These are phyloP conservation scores for Hamigera avellanea DNA, from an alignment of 495 filamentous ascomycete species.

Conservation along the genomic window DNA sequence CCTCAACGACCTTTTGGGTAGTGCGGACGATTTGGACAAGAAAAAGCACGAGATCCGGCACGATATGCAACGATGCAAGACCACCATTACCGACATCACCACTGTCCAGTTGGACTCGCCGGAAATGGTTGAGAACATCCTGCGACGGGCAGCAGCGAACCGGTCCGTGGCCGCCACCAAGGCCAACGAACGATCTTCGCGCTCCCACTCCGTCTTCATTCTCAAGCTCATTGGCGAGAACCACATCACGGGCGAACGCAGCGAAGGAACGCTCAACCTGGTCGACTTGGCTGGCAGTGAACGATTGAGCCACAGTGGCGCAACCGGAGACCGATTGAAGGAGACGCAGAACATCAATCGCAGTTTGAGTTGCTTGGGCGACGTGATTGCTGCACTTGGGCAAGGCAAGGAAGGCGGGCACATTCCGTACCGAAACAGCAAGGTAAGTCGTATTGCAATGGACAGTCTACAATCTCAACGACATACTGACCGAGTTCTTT, in stretches of 20 bases:
- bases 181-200: conserved; percentile 86
- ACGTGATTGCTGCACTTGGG: conserved; percentile 86
- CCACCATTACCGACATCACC: conserved; percentile 72
- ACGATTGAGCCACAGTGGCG: conserved; percentile 71
- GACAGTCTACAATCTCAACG: not conserved
- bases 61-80: conserved; percentile 68
- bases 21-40: conserved; percentile 62
- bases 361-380: conserved; percentile 80
- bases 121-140: conserved; percentile 64
- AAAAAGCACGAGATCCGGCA: conserved; percentile 91
- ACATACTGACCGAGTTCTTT: not conserved
- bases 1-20: conserved; percentile 81
- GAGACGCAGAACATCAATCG: conserved; percentile 98
- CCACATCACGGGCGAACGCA: conserved; percentile 65
- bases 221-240: conserved; percentile 79
- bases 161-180: conserved; percentile 90
- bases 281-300: conserved; percentile 95
- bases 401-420: conserved; percentile 77
- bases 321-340: conserved; percentile 73
- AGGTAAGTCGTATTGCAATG: conserved; percentile 44
- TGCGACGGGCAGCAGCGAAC: conserved; percentile 68
- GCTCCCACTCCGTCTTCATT: conserved; percentile 94
- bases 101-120: conserved; percentile 68
- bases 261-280: conserved; percentile 89
- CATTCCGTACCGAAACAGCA: conserved; percentile 90